Percentiles rank a stretch among this genome's conserved stretches.
These are phyloP conservation scores for Pyrus betulifolia DNA, from an alignment of 306 rosid species.

Conservation along the genomic window DNA sequence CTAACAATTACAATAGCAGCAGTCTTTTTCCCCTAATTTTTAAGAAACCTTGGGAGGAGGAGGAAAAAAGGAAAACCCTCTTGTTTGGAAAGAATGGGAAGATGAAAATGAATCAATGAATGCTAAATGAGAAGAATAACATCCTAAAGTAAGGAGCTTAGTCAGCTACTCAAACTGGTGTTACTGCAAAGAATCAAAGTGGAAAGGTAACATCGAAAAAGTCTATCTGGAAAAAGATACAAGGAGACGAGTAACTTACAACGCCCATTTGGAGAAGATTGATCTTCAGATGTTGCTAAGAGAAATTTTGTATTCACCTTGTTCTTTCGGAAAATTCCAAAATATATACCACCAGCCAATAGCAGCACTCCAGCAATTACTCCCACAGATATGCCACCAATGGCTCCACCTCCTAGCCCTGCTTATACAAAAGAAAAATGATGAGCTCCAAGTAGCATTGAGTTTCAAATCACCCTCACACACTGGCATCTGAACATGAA, in stretches of 20 bases:
- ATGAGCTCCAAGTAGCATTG: constrained; percentile 25
- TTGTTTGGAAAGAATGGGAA: background rate
- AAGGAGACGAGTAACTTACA: constrained; percentile 26
- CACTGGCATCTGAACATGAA: constrained; percentile 17
- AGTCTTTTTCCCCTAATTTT: background rate
- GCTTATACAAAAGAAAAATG: constrained; percentile 34
- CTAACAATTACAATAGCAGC: background rate
- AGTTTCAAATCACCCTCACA: constrained; percentile 13
- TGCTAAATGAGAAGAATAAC: background rate
- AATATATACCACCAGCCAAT: constrained; percentile 41
- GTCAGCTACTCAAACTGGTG: background rate
- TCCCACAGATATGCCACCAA: constrained; percentile 67
- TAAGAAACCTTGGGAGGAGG: background rate
- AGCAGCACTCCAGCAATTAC: constrained; percentile 48
- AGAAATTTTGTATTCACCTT: constrained; percentile 23
- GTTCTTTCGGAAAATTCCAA: constrained; percentile 44
- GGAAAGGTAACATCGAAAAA: background rate
- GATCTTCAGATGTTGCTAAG: constrained; percentile 28
- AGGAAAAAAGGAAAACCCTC: no score
- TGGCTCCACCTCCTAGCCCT: constrained; percentile 60
- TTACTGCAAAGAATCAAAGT: background rate
- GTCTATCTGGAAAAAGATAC: background rate
- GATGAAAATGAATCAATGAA: background rate
- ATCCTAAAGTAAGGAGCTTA: background rate
- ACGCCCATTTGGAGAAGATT: constrained; percentile 35